Evolutionary conservation across 73 alveolate species (phyloP), one percentile per base, ranked within the genome.

Genomic region (Halteria grandinella): DNA sequence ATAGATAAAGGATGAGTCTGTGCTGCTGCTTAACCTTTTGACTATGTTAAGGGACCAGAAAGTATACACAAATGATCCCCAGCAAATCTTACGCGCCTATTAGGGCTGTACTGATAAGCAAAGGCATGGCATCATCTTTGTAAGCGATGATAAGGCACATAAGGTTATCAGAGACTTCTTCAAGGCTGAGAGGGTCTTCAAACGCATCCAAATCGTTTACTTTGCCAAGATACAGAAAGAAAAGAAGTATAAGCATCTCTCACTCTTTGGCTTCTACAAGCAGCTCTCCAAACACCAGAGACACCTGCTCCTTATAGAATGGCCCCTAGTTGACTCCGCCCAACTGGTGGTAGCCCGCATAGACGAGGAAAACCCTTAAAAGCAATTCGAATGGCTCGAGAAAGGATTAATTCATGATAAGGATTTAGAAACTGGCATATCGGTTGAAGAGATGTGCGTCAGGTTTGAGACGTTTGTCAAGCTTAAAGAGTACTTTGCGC

Each of bases 1-100:
- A n/a, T n/a, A n/a, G n/a, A n/a, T n/a, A n/a, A n/a, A n/a, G n/a
- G n/a, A n/a, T n/a, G n/a, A n/a, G n/a, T 36, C 0, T 15, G 37
- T 59, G 23, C 55, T 73, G 39, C 14, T 73, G 51, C 17, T 28
- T 29, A 73, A 55, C 24, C 54, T 73, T 1, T 37, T 73, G 41
- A 11, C 17, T 12, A 5, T 55, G 10, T 10, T 39, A 6, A 57
- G 77, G 37, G 71, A 58, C 39, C 55, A 37, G 21, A 15, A 49
- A 14, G 78, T 57, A 21, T 25, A 73, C 18, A 59, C 88, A 4
- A 83, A 83, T 51, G 85, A 83, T 40, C 77, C 88, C 4, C 54
- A 45, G 1, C 14, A 36, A 43, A 63, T 83, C 7, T 66, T 24
- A 25, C 44, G 37, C 18, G 41, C 36, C 11, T 83, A 53, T 49